A percentile compares a stretch with the other conserved stretches of the same genome.
Evolutionary conservation across 2,329 filamentous ascomycete genomes (phyloP).

Genomic region (Exutisphaerella laricina): DNA sequence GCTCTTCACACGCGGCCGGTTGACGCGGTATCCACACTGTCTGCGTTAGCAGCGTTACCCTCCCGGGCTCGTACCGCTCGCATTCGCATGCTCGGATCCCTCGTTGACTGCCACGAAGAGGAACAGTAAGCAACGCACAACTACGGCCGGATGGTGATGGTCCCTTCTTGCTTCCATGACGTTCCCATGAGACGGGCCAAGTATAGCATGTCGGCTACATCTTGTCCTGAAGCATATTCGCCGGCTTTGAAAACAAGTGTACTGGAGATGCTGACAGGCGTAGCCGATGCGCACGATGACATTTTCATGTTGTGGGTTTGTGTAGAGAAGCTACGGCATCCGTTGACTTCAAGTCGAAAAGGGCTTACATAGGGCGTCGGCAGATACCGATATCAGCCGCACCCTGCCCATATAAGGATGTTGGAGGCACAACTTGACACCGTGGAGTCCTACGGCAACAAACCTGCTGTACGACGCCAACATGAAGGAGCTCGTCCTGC

Average conservation of each 20-base stretch:
- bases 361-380: no score
- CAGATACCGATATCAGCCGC: no score
- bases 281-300: background rate
- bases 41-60: background rate
- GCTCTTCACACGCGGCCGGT: no score
- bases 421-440: background rate
- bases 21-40: no score
- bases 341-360: no score
- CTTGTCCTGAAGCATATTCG: background rate
- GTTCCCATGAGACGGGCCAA: background rate
- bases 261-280: background rate
- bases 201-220: background rate
- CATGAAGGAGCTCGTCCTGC: constrained; percentile 10
- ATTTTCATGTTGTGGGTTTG: no score
- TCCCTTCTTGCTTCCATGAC: background rate
- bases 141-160: background rate
- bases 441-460: no score
- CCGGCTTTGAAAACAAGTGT: background rate
- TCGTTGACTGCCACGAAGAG: background rate
- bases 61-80: background rate
- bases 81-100: background rate
- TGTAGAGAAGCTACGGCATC: no score
- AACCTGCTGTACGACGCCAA: background rate
- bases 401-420: no score
- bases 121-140: background rate